Base-by-base conservation (phyloP, 306 rosid genomes). In the Mimosa pudica region DNA sequence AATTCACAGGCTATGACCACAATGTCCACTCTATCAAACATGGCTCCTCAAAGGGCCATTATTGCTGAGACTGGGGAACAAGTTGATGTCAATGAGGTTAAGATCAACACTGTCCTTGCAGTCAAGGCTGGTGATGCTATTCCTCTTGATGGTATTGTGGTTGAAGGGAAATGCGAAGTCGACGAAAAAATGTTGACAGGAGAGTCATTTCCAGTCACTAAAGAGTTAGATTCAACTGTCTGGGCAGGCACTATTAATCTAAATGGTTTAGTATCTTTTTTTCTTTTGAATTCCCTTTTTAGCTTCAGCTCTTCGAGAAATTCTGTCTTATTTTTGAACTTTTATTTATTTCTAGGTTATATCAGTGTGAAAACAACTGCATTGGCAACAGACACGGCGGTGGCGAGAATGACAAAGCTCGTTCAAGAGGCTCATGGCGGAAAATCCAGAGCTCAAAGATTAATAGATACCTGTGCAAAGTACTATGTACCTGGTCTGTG, bases 161-260 rank as follows among this genome's bases (percentile, higher is more conserved):
- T 87, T 2, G 97, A 91, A 36, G 98, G 97, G 24, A 83, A 85
- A 30, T 87, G 93, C 52, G 98, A 94, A 79, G 98, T 88, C 2
- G 98, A 94, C 82, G 97, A 94, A 85, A 92, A 94, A 78, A 86
- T 91, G 79, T 87, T 92, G 12, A 94, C 98, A 0, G 98, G 98
- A 65, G 98, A 94, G 77, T 88, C 98, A 45, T 87, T 89, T 77
- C 98, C 98, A n/a, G 95, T 89, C 54, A 69, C 93, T 85, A 94
- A 94, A 87, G 91, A 92, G 49, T 78, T 75, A 35, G 91, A 86
- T 63, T 92, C 98, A 13, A 71, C 78, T 54, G 92, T 94, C 10
- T 94, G 90, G 97, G 97, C 97, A 41, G 98, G 97, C 65, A 94
- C 98, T 9, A 82, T 92, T 48, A 89, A 94, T 85, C 71, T 92